Base-by-base conservation (phyloP, 768 basidiomycete species). In the Chalciporus pseudorubinellus region DNA sequence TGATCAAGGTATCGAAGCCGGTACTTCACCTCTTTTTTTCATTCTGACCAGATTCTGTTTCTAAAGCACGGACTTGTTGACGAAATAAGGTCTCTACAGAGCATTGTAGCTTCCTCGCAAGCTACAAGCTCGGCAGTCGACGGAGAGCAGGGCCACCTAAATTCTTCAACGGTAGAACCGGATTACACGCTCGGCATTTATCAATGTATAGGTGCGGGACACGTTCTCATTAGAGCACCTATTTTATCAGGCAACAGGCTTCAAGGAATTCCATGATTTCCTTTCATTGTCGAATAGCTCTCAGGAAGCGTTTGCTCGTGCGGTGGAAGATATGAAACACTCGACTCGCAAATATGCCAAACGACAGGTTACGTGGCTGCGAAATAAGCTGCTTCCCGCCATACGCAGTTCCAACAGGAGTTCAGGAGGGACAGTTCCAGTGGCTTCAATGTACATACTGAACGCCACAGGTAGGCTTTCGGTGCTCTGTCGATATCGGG, bases 331-430 rank as follows among this genome's bases (percentile, higher is more conserved):
- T 9, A 95, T 94, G 85, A 97, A 98, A 66, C 68, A 79, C 0
- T 85, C 88, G 0, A 99, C 95, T 8, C 76, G 88, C 19, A 87
- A 93, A 68, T 99, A 98, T 65, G 92, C 97, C 0, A 92, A 89
- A 64, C 76, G 86, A 34, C 97, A 99, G 66, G 77, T 95, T 38
- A 83, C 86, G 31, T 99, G 97, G 97, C 85, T 98, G 42, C 78
- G 82, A 34, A 92, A 92, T 64, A 95, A 97, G 68, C 70, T 98
- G 13, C 67, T 97, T 31, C 95, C 94, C 3, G 84, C 81, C 3
- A 71, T 87, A 13, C 64, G 77, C 29, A 82, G 81, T 46, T 59
- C 63, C 11, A 81, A 82, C 49, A 57, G 61, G 10, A 58, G 71
- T 18, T 70, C 66, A 9, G 57, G 58, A 26, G 61, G 58, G 24